Evolutionary conservation across 768 basidiomycete genomes (phyloP), one percentile per base, ranked within the genome.

Genomic region (Tylopilus rubrobrunneus): DNA sequence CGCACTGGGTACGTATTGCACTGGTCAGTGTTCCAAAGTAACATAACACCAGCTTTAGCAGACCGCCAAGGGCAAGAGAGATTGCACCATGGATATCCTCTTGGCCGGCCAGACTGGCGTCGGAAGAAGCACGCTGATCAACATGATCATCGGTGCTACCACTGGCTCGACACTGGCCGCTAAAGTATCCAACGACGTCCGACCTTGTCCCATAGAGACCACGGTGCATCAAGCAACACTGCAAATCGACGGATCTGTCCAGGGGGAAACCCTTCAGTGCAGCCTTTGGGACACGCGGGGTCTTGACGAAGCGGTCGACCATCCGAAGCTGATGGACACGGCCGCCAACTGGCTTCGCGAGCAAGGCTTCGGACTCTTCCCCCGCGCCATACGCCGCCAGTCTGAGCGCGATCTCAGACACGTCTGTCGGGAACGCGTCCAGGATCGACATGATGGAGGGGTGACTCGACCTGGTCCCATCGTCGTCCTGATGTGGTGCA

Each of bases 41-140:
- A 42, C 47, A 17, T 33, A 45, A 54, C 52, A 17, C 12, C 19
- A 7, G 27, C n/a, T 37, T 17, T n/a, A 43, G 29, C 53, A 49
- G 51, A 49, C 37, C 17, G 9, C 49, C 44, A 34, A 37, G 37
- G 31, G 10, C n/a, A 43, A 49, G 10, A 42, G 28, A 27, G 29
- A 41, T 34, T 19, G 28, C 28, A 36, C 41, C 50, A 17, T 56
- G 53, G 25, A 60, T 12, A 52, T 66, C 28, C 60, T 66, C 23
- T 48, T 67, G 45, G 66, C 58, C 41, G 66, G 63, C 27, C 66
- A 66, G 33, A 66, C 66, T 9, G 65, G 63, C 37, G 63, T 66
- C n/a, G 65, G 65, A 37, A 66, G 64, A 31, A 66, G 66, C 42
- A 63, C 63, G 5, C 31, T 66, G 52, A 52, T 63, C 55, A 66